A percentile compares a stretch with the other conserved stretches of the same genome.
Evolutionary conservation across 208 protist species (phyloP).

Genomic region (Tetramitus jugosus): DNA sequence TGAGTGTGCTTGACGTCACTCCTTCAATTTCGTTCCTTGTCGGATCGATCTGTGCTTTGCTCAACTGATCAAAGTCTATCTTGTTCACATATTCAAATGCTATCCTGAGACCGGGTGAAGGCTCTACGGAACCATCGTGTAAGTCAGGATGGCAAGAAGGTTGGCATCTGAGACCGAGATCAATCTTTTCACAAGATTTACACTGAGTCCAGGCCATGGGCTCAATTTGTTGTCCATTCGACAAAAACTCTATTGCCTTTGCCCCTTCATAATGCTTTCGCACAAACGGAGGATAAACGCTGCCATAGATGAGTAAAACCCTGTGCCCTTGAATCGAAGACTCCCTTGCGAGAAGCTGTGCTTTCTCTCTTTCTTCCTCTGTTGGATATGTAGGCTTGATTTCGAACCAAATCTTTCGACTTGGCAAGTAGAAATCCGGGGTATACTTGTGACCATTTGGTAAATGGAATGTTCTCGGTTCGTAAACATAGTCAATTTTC

Average conservation of each 20-base stretch:
- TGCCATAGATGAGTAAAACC: conserved; percentile 6
- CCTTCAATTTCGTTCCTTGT: too few relatives aligned
- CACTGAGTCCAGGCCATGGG: conserved; percentile 11
- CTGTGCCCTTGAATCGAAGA: neutral
- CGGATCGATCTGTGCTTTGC: too few relatives aligned
- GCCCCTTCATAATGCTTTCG: neutral
- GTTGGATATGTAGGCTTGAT: conserved; percentile 21
- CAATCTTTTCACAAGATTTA: neutral
- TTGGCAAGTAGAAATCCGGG: conserved; percentile 17
- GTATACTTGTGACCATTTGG: neutral
- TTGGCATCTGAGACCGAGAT: neutral
- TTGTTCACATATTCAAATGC: neutral
- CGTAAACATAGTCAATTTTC: neutral
- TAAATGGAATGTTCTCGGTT: neutral
- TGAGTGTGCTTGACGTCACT: too few relatives aligned
- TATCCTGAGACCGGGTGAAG: neutral
- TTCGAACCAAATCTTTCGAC: conserved; percentile 3
- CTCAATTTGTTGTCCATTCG: neutral
- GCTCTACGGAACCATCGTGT: neutral
- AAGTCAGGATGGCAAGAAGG: neutral
- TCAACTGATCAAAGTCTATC: neutral
- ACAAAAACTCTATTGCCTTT: conserved; percentile 8
- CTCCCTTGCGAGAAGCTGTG: neutral
- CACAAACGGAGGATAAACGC: neutral
- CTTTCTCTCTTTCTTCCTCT: conserved; percentile 15